Evolutionary conservation across 345 rosid genomes (phyloP), one percentile per base, ranked within the genome.

Genomic region (Punica granatum): DNA sequence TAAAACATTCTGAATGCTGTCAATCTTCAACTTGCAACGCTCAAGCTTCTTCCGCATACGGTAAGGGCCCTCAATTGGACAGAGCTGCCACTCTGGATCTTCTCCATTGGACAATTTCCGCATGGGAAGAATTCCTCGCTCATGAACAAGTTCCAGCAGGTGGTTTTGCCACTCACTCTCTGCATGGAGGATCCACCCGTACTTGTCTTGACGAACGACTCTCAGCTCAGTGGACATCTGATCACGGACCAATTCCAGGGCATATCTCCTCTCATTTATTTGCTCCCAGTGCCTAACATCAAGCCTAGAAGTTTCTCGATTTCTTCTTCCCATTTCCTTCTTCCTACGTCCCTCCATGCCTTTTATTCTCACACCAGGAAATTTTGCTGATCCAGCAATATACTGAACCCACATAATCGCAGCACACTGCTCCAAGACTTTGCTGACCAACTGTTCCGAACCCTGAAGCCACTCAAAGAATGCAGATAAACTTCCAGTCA

Each of bases 111-210:
- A 72, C 69, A 89, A 74, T 76, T 80, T 89, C 59, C 77, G 83
- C 88, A 92, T 77, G 37, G 99, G 97, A 69, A 95, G 87, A 78
- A 92, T 85, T 64, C 99, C 99, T 23, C 99, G 86, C 77, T 95
- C 97, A 69, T 95, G 99, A 58, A 95, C 89, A 80, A 95, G 92
- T 78, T 95, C 97, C 77, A 88, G 98, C 66, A 95, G 92, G 78
- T 88, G 96, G 30, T 85, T 92, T 76, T 95, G 93, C 99, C 99
- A 95, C 83, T 88, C 96, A 42, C 99, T 95, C 81, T 95, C 99
- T 68, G 99, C 99, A 80, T 95, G 98, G 56, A 95, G 96, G 79
- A 95, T 88, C 99, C 99, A 95, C 62, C 99, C 99, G 79, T 95
- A 95, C 80, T 95, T 95, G 75, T 92, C 96, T 82, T 95, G 99